These are phyloP conservation scores for Pleurostoma richardsiae DNA, from an alignment of 2,329 filamentous ascomycete genomes.

Conservation along the genomic window DNA sequence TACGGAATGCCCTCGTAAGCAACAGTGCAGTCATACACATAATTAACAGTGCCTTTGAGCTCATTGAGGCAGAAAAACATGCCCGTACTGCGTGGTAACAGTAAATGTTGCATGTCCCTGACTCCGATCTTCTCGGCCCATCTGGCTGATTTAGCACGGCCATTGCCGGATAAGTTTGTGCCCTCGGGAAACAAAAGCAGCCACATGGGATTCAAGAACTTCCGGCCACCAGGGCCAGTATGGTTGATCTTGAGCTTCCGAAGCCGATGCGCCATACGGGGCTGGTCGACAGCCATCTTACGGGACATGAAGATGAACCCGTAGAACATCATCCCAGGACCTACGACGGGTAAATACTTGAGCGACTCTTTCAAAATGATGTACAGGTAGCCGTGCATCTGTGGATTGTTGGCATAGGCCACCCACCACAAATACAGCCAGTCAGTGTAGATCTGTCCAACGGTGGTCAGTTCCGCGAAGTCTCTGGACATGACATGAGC, in stretches of 20 bases:
- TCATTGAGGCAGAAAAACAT: constrained; percentile 75
- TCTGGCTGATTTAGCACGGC: constrained; percentile 61
- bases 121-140: constrained; percentile 76
- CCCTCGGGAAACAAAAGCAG: constrained; percentile 83
- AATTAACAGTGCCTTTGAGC: constrained; percentile 69
- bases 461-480: constrained; percentile 11
- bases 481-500: constrained; percentile 27
- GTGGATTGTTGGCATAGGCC: constrained; percentile 70
- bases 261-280: constrained; percentile 69
- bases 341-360: constrained; percentile 74
- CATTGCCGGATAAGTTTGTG: constrained; percentile 72
- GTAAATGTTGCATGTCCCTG: constrained; percentile 66
- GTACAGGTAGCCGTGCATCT: constrained; percentile 80
- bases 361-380: constrained; percentile 88
- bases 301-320: constrained; percentile 90
- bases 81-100: constrained; percentile 77
- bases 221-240: constrained; percentile 45
- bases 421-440: constrained; percentile 95
- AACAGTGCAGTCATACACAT: constrained; percentile 89
- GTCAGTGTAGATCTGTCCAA: constrained; percentile 69
- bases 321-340: constrained; percentile 78
- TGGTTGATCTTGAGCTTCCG: constrained; percentile 59
- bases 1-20: constrained; percentile 92
- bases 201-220: constrained; percentile 78
- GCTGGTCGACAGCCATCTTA: constrained; percentile 77